Evolutionary conservation across 2,329 filamentous ascomycete species (phyloP).

Genomic region (Magnaporthales sp.): DNA sequence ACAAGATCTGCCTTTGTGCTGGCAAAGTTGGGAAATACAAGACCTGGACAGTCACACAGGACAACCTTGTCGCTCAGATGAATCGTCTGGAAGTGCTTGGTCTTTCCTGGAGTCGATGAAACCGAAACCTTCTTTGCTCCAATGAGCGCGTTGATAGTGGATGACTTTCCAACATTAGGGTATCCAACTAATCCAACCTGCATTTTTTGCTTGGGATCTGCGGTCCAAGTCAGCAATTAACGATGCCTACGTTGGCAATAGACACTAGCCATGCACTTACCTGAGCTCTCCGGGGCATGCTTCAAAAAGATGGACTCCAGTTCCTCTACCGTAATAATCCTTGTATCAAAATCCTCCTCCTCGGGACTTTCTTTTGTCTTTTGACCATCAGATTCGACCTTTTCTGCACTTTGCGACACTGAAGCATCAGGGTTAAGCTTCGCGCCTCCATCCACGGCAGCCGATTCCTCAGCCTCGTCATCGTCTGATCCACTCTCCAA

Average conservation of each 20-base stretch:
- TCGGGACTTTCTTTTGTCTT: conserved; percentile 30
- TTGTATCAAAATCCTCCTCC: conserved; percentile 50
- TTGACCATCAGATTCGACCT: conserved; percentile 9
- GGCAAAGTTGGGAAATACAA: conserved; percentile 97
- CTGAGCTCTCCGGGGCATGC: conserved; percentile 49
- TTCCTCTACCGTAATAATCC: conserved; percentile 88
- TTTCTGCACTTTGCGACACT: conserved; percentile 9
- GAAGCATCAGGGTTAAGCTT: conserved; percentile 17
- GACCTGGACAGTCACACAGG: conserved; percentile 94
- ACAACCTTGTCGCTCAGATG: conserved; percentile 84
- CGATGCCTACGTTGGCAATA: neutral
- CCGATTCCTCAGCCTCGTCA: conserved; percentile 19
- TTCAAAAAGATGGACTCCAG: conserved; percentile 80
- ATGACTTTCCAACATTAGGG: conserved; percentile 98
- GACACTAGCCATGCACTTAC: conserved; percentile 26
- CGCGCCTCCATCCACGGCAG: conserved; percentile 15
- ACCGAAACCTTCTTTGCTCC: conserved; percentile 98
- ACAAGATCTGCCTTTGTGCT: conserved; percentile 94
- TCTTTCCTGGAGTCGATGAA: conserved; percentile 94
- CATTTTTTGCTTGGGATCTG: conserved; percentile 54
- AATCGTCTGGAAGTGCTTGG: conserved; percentile 98
- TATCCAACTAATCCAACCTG: conserved; percentile 94
- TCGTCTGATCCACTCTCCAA: conserved; percentile 35
- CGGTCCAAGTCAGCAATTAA: neutral
- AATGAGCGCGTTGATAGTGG: conserved; percentile 97